Evolutionary conservation across 1,139 yeast species (phyloP).

Genomic region (Blastobotrys ciferrii): DNA sequence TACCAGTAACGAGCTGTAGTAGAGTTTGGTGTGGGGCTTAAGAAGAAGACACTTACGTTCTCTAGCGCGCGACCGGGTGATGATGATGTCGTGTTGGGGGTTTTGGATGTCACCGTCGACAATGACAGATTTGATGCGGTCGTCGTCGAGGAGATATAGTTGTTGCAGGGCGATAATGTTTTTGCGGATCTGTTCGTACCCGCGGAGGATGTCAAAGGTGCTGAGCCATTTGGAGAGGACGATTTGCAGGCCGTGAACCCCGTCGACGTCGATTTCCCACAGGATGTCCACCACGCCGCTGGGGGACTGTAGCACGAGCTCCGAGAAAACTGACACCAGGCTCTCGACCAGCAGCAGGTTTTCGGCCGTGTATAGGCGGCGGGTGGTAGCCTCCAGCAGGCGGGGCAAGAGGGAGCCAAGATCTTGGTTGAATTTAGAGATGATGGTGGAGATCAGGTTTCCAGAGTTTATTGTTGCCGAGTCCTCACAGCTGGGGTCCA

Average conservation of each 20-base stretch:
- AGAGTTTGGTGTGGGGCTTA: too few relatives aligned
- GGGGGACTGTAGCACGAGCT: constrained; percentile 61
- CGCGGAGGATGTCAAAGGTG: constrained; percentile 77
- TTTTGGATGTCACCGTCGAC: constrained; percentile 82
- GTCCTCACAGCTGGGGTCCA: constrained; percentile 71
- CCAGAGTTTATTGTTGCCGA: constrained; percentile 71
- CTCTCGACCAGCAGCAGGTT: constrained; percentile 75
- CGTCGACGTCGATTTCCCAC: constrained; percentile 39
- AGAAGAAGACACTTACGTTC: too few relatives aligned
- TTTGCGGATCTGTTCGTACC: constrained; percentile 68
- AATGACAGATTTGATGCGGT: constrained; percentile 47
- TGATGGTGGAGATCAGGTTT: constrained; percentile 43
- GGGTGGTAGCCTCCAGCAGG: constrained; percentile 70
- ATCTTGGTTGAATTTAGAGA: constrained; percentile 54
- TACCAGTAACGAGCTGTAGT: too few relatives aligned
- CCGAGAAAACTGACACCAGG: constrained; percentile 72
- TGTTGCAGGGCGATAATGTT: constrained; percentile 70
- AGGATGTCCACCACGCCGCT: constrained; percentile 61
- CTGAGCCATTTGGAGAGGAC: constrained; percentile 78
- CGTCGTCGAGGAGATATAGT: constrained; percentile 58
- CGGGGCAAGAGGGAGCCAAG: constrained; percentile 55
- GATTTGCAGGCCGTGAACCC: constrained; percentile 43
- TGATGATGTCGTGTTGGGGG: constrained; percentile 57
- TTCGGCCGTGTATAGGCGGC: constrained; percentile 60
- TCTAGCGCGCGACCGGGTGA: constrained; percentile 83